Evolutionary conservation across 1,284 basidiomycete genomes (phyloP).

Genomic region (Meripilus lineatus): DNA sequence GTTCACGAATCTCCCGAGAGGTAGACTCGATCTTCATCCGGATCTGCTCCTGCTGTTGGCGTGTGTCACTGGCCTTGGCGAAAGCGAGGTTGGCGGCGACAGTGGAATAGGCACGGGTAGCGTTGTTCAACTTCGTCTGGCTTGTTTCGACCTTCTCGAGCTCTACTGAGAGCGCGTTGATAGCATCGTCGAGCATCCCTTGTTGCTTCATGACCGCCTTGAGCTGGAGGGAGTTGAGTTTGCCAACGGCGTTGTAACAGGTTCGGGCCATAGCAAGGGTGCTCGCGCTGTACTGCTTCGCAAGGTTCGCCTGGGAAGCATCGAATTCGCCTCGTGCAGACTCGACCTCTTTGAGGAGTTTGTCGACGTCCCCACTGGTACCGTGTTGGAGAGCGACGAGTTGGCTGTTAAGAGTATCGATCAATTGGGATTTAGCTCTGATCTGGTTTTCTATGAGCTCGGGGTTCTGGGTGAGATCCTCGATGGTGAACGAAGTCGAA

Average conservation of each 20-base stretch:
- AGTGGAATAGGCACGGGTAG: constrained; percentile 1
- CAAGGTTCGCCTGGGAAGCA: background rate
- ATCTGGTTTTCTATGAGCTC: constrained; percentile 4
- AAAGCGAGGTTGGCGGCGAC: background rate
- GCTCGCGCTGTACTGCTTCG: constrained; percentile 1
- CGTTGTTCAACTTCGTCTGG: background rate
- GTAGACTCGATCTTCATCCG: background rate
- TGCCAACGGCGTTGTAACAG: constrained; percentile 1
- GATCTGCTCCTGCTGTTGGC: constrained; percentile 5
- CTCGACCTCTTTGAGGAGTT: background rate
- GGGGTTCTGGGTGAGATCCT: constrained; percentile 3
- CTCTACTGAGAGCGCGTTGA: background rate
- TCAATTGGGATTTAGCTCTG: background rate
- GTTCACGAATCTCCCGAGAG: constrained; percentile 1
- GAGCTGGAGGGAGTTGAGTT: background rate
- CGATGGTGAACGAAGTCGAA: constrained; percentile 7
- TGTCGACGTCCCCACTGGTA: background rate
- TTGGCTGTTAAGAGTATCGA: constrained; percentile 2
- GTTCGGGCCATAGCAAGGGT: constrained; percentile 3
- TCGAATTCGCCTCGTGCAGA: background rate
- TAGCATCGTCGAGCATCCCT: background rate
- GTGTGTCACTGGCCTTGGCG: constrained; percentile 4
- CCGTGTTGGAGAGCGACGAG: constrained; percentile 1
- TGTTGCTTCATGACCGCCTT: background rate
- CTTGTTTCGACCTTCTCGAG: background rate